These are phyloP conservation scores for Spergularia bocconei DNA, from an alignment of 148 eudicot genomes.

Conservation along the genomic window DNA sequence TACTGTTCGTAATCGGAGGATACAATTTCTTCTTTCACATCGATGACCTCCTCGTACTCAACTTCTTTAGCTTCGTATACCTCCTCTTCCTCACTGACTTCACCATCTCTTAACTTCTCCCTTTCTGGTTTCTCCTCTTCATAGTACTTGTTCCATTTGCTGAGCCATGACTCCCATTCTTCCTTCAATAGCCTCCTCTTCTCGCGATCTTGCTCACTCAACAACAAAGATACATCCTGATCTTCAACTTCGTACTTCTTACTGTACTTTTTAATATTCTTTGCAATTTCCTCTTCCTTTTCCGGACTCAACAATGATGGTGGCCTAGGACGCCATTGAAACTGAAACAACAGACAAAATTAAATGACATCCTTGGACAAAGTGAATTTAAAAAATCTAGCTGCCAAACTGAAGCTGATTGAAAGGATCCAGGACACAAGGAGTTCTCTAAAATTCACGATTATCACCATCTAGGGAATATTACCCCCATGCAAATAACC, in stretches of 20 bases:
- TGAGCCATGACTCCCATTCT: conserved; percentile 80
- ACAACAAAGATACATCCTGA: conserved; percentile 70
- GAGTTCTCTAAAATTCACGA: too few relatives aligned
- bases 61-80: conserved; percentile 89
- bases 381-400: too few relatives aligned
- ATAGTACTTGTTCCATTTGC: conserved; percentile 56
- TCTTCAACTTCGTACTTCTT: conserved; percentile 92
- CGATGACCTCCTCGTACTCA: conserved; percentile 72
- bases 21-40: conserved; percentile 66
- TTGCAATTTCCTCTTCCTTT: conserved; percentile 89
- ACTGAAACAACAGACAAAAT: conserved; percentile 36
- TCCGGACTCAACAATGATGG: conserved; percentile 73
- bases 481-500: too few relatives aligned
- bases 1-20: conserved; percentile 35
- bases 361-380: too few relatives aligned
- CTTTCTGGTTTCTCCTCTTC: conserved; percentile 69
- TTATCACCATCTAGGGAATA: too few relatives aligned
- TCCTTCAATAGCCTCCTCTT: conserved; percentile 76
- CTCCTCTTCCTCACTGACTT: conserved; percentile 90
- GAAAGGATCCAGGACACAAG: too few relatives aligned
- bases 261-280: conserved; percentile 83
- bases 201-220: conserved; percentile 95
- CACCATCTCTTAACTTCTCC: conserved; percentile 70
- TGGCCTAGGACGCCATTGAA: conserved; percentile 89
- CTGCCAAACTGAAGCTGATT: too few relatives aligned